Evolutionary conservation across 2,329 filamentous ascomycete species (phyloP).

Genomic region (Microsporum audouinii): DNA sequence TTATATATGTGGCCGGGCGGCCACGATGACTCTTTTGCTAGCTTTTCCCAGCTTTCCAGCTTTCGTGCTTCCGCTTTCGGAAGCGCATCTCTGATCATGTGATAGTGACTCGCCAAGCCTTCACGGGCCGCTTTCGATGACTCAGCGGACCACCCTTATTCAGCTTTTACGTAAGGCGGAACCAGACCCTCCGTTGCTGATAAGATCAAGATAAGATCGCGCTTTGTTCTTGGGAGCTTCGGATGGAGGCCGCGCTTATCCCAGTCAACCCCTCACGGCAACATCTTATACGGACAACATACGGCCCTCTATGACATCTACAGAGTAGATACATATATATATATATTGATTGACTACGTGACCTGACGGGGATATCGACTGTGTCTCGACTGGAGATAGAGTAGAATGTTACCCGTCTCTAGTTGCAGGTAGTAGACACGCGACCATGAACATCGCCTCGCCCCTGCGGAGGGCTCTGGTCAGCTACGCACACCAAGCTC

Average conservation of each 20-base stretch:
- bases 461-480: conserved; percentile 8
- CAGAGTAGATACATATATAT: not conserved
- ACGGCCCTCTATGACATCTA: not conserved
- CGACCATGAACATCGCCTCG: conserved; percentile 10
- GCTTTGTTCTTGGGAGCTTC: not conserved
- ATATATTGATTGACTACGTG: too few species aligned
- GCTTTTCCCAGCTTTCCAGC: too few species aligned
- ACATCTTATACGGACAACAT: not conserved
- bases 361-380: too few species aligned
- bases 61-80: too few species aligned
- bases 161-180: not conserved
- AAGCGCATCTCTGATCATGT: not conserved
- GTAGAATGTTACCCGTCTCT: not conserved
- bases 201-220: not conserved
- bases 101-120: not conserved
- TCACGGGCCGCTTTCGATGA: not conserved
- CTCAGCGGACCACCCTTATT: not conserved
- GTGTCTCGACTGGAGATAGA: not conserved
- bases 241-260: conserved; percentile 4
- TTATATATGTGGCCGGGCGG: too few species aligned
- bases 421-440: not conserved
- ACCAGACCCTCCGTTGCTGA: not conserved
- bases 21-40: too few species aligned
- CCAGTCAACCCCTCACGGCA: conserved; percentile 1
- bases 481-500: conserved; percentile 6